phyloP scores from a whole-genome alignment of 768 basidiomycete species.

The Pilatotrama ljubarskyi region DNA sequence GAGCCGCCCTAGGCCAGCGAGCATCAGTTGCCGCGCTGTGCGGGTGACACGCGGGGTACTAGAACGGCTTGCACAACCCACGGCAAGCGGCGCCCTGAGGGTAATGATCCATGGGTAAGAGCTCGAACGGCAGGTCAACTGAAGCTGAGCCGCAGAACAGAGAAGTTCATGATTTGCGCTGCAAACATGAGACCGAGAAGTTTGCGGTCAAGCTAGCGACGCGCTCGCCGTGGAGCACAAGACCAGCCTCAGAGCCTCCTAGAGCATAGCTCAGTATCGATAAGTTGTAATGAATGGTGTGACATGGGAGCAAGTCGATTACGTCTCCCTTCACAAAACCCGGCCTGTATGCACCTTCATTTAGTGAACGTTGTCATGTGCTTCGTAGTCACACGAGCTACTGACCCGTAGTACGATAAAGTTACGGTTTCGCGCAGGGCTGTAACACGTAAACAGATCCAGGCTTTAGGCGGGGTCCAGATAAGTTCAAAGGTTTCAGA shows the following conservation, averaged over 20 bases:
- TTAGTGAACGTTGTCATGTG: conserved; percentile 3
- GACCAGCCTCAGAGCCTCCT: background rate
- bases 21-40: background rate
- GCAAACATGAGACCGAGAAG: background rate
- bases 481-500: background rate
- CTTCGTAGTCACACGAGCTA: conserved; percentile 17
- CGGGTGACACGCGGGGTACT: background rate
- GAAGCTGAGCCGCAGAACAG: conserved; percentile 8
- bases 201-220: background rate
- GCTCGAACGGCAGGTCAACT: background rate
- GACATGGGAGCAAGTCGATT: background rate
- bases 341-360: background rate
- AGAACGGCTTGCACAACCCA: background rate
- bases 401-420: background rate
- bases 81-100: background rate
- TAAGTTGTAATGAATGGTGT: background rate
- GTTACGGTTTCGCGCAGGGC: background rate
- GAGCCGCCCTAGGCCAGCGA: background rate
- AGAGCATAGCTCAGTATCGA: background rate
- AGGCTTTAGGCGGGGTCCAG: background rate
- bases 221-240: conserved; percentile 10
- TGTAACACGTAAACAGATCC: background rate
- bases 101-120: conserved; percentile 2
- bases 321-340: background rate
- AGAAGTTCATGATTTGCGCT: conserved; percentile 19